phyloP scores from a whole-genome alignment of 768 basidiomycete species.

The Pleurotus sapidus region DNA sequence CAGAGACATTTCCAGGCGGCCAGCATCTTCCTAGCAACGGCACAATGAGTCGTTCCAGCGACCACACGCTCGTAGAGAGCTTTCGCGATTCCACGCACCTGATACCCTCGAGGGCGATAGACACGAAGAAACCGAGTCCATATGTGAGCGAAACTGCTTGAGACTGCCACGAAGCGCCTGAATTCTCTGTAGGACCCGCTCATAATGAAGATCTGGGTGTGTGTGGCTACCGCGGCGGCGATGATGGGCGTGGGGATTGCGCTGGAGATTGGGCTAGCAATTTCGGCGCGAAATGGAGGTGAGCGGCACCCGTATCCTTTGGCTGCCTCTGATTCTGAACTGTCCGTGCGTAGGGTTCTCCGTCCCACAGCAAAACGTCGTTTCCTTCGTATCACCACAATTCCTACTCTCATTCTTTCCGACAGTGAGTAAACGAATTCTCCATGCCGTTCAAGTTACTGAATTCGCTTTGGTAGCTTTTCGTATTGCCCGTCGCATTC shows the following conservation, averaged over 20 bases:
- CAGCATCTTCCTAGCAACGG: not conserved
- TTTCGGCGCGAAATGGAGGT: conserved; percentile 45
- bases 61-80: conserved; percentile 16
- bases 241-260: conserved; percentile 46
- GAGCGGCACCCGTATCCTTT: conserved; percentile 7
- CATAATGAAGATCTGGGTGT: conserved; percentile 30
- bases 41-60: conserved; percentile 3
- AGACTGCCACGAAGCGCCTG: not conserved
- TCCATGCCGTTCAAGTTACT: conserved; percentile 21
- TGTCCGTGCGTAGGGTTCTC: conserved; percentile 40
- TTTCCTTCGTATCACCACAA: conserved; percentile 45
- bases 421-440: conserved; percentile 28
- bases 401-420: conserved; percentile 45
- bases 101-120: conserved; percentile 42
- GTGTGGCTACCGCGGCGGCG: conserved; percentile 33
- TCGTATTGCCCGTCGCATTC: conserved; percentile 47
- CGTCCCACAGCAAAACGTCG: conserved; percentile 47
- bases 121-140: conserved; percentile 32
- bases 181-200: conserved; percentile 26
- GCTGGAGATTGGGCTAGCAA: conserved; percentile 39
- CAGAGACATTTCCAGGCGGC: not conserved
- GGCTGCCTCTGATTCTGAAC: too few species aligned
- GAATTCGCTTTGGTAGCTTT: conserved; percentile 57
- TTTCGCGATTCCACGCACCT: conserved; percentile 44
- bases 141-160: conserved; percentile 33